A percentile compares a stretch with the other conserved stretches of the same genome.
Evolutionary conservation across 2,329 filamentous ascomycete species (phyloP).

Genomic region (Penicillium capsulatum): DNA sequence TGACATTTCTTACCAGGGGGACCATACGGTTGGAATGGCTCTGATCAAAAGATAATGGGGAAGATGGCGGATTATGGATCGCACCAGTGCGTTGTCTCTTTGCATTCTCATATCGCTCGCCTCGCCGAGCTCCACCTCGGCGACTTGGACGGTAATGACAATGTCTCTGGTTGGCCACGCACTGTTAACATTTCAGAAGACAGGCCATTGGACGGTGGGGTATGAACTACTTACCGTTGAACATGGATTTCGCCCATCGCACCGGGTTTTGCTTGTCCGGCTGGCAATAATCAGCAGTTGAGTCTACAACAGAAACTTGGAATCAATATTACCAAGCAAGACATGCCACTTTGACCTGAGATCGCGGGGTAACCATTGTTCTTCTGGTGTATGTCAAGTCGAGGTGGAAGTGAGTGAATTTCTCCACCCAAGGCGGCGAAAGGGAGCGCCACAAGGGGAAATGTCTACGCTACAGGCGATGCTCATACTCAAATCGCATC

Average conservation of each 20-base stretch:
- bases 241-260: slow-evolving; percentile 23
- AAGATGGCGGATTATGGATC: neutral
- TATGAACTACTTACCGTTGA: slow-evolving; percentile 18
- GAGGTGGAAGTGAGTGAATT: neutral
- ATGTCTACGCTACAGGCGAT: too few species aligned
- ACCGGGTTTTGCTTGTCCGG: slow-evolving; percentile 24
- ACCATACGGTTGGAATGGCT: slow-evolving; percentile 5
- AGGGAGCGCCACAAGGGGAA: too few species aligned
- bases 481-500: too few species aligned
- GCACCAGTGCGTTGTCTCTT: slow-evolving; percentile 4
- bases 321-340: neutral
- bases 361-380: neutral
- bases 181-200: slow-evolving; percentile 8
- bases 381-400: neutral
- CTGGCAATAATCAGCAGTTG: slow-evolving; percentile 5
- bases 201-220: neutral
- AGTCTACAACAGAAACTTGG: neutral
- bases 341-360: neutral
- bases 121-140: slow-evolving; percentile 23
- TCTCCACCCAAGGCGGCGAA: neutral
- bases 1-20: too few species aligned
- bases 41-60: slow-evolving; percentile 12
- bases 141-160: slow-evolving; percentile 23
- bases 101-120: slow-evolving; percentile 12
- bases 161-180: slow-evolving; percentile 10